Conservation (phyloP, 192 early-diverging fungal genomes). For the Coemansia sp. region DNA sequence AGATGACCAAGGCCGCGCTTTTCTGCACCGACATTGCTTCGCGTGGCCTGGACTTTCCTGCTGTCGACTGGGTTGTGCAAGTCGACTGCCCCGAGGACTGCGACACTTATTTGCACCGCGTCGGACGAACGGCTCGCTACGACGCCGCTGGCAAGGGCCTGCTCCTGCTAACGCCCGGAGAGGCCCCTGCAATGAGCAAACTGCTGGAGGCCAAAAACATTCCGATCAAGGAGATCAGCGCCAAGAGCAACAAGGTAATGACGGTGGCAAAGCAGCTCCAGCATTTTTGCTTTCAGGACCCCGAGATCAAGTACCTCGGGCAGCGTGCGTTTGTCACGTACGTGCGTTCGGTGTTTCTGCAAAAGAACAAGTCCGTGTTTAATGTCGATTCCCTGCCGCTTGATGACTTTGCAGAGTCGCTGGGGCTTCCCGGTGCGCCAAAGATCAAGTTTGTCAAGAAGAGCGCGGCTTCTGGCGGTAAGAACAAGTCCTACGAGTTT, state of each 20-base stretch:
- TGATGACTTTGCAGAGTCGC: constrained; percentile 80
- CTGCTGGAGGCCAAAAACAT: constrained; percentile 72
- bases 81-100: constrained; percentile 96
- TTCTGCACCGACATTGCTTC: constrained; percentile 96
- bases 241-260: constrained; percentile 79
- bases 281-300: constrained; percentile 85
- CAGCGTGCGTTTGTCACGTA: constrained; percentile 97
- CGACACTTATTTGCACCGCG: constrained; percentile 96
- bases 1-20: constrained; percentile 70
- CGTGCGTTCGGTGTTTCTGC: constrained; percentile 87
- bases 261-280: constrained; percentile 81
- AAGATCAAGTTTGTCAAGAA: constrained; percentile 89
- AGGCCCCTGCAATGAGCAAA: constrained; percentile 78
- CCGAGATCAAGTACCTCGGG: constrained; percentile 94
- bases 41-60: constrained; percentile 95
- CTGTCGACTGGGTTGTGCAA: constrained; percentile 98
- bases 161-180: constrained; percentile 83
- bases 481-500: constrained; percentile 68
- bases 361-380: constrained; percentile 89
- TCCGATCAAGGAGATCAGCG: constrained; percentile 84
- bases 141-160: constrained; percentile 84
- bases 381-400: constrained; percentile 81
- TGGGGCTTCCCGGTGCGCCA: constrained; percentile 94
- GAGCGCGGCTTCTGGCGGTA: constrained; percentile 20
- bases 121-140: constrained; percentile 95